These are phyloP conservation scores for Skeletonema potamos DNA, from an alignment of 108 stramenopile species.

Conservation along the genomic window DNA sequence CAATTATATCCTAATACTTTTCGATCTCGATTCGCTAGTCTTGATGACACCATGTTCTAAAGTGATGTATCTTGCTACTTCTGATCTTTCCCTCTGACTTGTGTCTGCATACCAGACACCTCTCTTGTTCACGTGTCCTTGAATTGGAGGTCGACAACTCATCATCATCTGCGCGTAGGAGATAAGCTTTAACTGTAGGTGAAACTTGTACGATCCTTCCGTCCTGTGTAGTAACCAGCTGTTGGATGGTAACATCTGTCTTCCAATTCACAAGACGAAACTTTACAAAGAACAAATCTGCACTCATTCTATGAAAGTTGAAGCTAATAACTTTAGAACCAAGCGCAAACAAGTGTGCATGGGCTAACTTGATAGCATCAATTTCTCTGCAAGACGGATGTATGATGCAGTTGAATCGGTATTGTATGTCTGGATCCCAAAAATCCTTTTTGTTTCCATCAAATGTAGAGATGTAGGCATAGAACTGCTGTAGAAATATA, in stretches of 20 bases:
- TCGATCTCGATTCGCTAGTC: neutral
- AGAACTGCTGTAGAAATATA: neutral
- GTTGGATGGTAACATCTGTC: neutral
- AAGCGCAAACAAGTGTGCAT: neutral
- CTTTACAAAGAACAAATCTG: neutral
- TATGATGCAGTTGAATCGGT: neutral
- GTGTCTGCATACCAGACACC: neutral
- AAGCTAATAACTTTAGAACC: neutral
- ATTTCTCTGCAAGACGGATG: neutral
- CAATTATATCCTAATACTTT: neutral
- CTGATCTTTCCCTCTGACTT: neutral
- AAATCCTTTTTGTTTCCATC: neutral
- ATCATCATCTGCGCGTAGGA: neutral
- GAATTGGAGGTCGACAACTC: neutral
- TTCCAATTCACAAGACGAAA: neutral
- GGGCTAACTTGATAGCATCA: neutral
- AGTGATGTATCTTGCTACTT: neutral
- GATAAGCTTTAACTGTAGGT: neutral
- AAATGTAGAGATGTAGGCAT: neutral
- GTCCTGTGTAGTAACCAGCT: neutral
- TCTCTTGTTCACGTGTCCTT: too few species aligned
- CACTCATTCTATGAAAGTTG: neutral
- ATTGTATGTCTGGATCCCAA: neutral
- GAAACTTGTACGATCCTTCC: neutral
- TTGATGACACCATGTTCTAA: neutral